Conservation (phyloP, 768 basidiomycete genomes). For the Erythrobasidium yunnanense region DNA sequence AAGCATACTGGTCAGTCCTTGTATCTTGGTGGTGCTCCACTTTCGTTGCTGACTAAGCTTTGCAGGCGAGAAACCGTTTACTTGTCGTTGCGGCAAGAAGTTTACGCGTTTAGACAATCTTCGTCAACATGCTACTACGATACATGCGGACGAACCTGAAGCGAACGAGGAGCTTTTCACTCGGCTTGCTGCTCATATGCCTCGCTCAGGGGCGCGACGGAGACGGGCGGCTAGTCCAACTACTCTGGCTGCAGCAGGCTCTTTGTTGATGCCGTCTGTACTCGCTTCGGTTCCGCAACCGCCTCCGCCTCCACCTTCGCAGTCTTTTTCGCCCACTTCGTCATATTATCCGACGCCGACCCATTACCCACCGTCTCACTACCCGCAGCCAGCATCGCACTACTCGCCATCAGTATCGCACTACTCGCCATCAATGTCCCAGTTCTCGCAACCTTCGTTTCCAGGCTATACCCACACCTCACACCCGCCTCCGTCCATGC, state of each 20-base stretch:
- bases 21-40: neutral
- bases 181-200: constrained; percentile 49
- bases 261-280: too few relatives aligned
- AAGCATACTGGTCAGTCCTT: constrained; percentile 49
- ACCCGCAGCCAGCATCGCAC: too few relatives aligned
- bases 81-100: constrained; percentile 88
- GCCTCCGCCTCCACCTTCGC: too few relatives aligned
- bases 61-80: constrained; percentile 85
- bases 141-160: constrained; percentile 75
- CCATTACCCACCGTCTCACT: too few relatives aligned
- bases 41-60: neutral
- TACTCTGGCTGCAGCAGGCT: neutral
- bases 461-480: neutral
- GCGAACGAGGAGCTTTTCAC: constrained; percentile 86
- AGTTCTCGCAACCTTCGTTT: neutral
- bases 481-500: neutral
- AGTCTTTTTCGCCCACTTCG: too few relatives aligned
- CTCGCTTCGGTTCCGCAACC: too few relatives aligned
- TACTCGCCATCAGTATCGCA: too few relatives aligned
- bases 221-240: neutral
- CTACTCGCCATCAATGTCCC: too few relatives aligned
- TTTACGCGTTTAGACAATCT: constrained; percentile 95
- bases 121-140: constrained; percentile 91
- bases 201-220: constrained; percentile 3
- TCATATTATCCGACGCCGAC: too few relatives aligned